Conservation (phyloP, 1,139 yeast genomes). For the Debaryomyces singareniensis region DNA sequence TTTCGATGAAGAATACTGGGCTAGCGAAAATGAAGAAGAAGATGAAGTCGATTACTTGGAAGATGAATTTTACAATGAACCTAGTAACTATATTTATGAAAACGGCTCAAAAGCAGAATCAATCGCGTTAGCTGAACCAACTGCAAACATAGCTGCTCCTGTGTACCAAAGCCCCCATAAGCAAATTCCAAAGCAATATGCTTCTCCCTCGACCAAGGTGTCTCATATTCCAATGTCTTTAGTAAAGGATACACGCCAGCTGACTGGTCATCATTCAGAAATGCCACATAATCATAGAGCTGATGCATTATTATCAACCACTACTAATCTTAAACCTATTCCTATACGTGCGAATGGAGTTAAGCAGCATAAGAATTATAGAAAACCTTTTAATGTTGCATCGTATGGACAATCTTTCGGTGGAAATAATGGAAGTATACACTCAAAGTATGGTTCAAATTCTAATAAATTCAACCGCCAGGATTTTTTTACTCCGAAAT, state of each 20-base stretch:
- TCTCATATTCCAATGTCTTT: background rate
- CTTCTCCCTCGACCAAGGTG: background rate
- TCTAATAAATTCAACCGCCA: conserved; percentile 47
- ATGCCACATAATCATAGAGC: conserved; percentile 41
- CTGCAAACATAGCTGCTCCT: background rate
- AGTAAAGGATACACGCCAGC: background rate
- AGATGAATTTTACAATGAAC: conserved; percentile 4
- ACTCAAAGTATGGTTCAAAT: conserved; percentile 17
- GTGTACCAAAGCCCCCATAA: too few species aligned
- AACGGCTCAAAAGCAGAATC: conserved; percentile 2
- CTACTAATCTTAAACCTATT: conserved; percentile 37
- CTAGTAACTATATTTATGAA: background rate
- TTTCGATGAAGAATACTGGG: conserved; percentile 70
- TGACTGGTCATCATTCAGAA: background rate
- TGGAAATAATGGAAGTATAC: conserved; percentile 4
- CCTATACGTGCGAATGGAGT: conserved; percentile 27
- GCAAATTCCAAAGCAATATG: background rate
- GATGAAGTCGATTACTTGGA: conserved; percentile 12
- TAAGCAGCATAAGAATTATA: conserved; percentile 41
- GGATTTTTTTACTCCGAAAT: conserved; percentile 73
- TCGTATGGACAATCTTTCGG: conserved; percentile 35
- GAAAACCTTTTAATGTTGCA: conserved; percentile 63
- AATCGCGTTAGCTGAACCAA: conserved; percentile 4
- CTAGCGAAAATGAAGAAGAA: conserved; percentile 40
- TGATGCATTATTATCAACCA: conserved; percentile 38